Base-by-base conservation (phyloP, 2,329 filamentous ascomycete genomes). In the Spiromastix sp. region DNA sequence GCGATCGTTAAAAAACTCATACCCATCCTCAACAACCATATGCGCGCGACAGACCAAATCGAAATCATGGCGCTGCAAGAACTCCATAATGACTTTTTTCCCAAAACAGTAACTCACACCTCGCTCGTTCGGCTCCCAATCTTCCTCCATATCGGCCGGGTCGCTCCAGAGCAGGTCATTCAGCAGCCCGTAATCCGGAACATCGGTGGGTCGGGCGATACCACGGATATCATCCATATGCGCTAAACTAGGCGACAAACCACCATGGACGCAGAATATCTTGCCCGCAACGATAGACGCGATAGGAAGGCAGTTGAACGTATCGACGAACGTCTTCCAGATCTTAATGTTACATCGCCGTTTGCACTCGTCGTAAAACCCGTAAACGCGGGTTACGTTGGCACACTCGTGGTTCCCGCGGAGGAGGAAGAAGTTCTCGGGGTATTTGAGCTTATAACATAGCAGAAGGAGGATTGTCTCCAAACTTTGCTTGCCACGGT, bases 171-270 rank as follows among this genome's bases (percentile, higher is more conserved):
- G 68, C 18, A 98, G 68, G 55, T 98, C 91, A 56, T 96, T 96
- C 38, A 98, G 69, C 36, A 98, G 65, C 9, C 91, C 91, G 56
- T 95, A 96, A 55, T 98, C 91, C 5, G 91, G 91, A 13, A 98
- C 91, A 54, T 98, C 91, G 1, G 91, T 98, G 8, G 91, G 91
- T 37, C 91, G 79, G 32, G 85, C 85, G 60, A 98, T 96, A 55
- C 93, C 83, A 47, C 91, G 80, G 49, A 98, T 98, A 56, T 98
- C 89, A 51, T 96, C 91, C 91, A 98, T 98, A 52, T 96, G 87
- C 37, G 81, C 80, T 32, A 98, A 71, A 31, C 84, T 87, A 2
- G 91, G 91, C 9, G 87, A 95, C 15, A 98, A 68, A 10, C 91
- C 91, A 33, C 91, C 91, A 52, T 98, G 91, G 11, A 96, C 89